Conservation (phyloP, 805 yeast species). For the Metschnikowia lochheadii region DNA sequence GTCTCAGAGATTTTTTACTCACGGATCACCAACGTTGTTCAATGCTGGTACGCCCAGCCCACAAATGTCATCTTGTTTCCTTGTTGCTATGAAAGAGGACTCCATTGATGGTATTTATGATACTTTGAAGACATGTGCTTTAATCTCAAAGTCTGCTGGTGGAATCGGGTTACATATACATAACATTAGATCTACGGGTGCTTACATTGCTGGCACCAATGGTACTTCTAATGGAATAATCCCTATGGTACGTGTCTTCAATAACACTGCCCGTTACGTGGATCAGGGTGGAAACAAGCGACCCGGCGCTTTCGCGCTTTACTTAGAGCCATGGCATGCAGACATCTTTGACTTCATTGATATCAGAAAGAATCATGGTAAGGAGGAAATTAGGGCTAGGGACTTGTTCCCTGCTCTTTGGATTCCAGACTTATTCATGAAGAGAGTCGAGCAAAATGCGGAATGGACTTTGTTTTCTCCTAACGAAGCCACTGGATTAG, state of each 20-base stretch:
- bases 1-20: conserved; percentile 57
- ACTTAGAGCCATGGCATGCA: conserved; percentile 62
- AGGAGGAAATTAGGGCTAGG: conserved; percentile 60
- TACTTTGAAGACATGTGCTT: conserved; percentile 58
- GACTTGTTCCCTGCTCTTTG: conserved; percentile 61
- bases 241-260: conserved; percentile 61
- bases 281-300: conserved; percentile 66
- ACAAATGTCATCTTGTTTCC: conserved; percentile 60
- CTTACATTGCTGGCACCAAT: conserved; percentile 59
- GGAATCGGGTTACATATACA: conserved; percentile 62
- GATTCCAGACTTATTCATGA: conserved; percentile 62
- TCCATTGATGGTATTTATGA: conserved; percentile 62
- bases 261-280: conserved; percentile 60
- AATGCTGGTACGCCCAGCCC: conserved; percentile 60
- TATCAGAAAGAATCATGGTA: conserved; percentile 60
- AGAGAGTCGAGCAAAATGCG: conserved; percentile 52
- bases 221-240: conserved; percentile 61
- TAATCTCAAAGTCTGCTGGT: conserved; percentile 59
- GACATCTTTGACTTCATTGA: conserved; percentile 57
- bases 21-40: conserved; percentile 60
- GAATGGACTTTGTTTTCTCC: conserved; percentile 61
- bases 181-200: conserved; percentile 55
- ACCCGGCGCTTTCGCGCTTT: conserved; percentile 61
- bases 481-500: conserved; percentile 53
- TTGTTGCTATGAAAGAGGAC: conserved; percentile 60